Base-by-base conservation (phyloP, 2,329 filamentous ascomycete genomes). In the Trichoderma semiorbis region DNA sequence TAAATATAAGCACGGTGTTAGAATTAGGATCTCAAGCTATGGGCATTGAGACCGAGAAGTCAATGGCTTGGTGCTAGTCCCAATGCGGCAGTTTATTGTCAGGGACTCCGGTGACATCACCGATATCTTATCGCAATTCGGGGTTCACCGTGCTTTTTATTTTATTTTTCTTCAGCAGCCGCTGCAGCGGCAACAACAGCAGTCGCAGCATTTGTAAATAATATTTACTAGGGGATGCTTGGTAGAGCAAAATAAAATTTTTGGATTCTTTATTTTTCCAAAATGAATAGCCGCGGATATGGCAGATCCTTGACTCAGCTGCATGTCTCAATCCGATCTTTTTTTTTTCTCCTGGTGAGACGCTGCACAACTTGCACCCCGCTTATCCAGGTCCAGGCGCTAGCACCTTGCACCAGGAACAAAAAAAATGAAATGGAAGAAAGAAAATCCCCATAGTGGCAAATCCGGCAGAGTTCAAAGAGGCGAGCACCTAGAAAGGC, bases 91-190 rank as follows among this genome's bases (percentile, higher is more conserved):
- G 6, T 53, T 2, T 21, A 7, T 53, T 26, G 39, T 53, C 28
- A 26, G 39, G 26, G 57, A 3, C 61, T 3, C 24, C 18, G 11
- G 62, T 65, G 62, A 65, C 62, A 65, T 65, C 62, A 65, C 39
- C 26, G 62, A 53, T 65, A 65, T 32, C 62, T 65, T 65, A 65
- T 65, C 62, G 62, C 62, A 43, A 53, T 50, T 32, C 62, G 7
- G 43, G 26, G 10, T 26, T 26, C 34, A 58, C 5, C 18, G 10
- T 30, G 21, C 47, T 60, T 62, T 62, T 62, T 39, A 6, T 34
- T 61, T 24, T 21, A 10, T 39, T 47, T 18, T 26, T 12, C 32
- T 39, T n/a, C 18, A 30, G 28, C 55, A 58, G 55, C 55, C 4
- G 2, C 47, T 0, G 7, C 55, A 21, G 16, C 55, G n/a, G 11